Evolutionary conservation across 805 yeast genomes (phyloP).

Genomic region (Candida ascalaphidarum): DNA sequence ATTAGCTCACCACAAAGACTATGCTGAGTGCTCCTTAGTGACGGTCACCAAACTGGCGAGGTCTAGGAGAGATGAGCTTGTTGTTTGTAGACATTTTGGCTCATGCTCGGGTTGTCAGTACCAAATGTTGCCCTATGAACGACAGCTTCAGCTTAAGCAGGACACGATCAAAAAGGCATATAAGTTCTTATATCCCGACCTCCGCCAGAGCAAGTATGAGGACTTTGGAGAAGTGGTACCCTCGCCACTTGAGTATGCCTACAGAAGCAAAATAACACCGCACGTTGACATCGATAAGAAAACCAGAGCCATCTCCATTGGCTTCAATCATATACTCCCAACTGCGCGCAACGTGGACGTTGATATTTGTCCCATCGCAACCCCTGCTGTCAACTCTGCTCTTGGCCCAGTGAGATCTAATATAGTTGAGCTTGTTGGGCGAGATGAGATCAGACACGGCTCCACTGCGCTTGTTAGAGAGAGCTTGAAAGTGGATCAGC

Average conservation of each 20-base stretch:
- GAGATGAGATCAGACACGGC: slow-evolving; percentile 1
- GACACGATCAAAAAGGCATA: slow-evolving; percentile 24
- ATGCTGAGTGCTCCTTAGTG: slow-evolving; percentile 21
- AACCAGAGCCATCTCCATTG: slow-evolving; percentile 13
- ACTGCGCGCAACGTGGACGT: slow-evolving; percentile 21
- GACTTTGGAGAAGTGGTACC: slow-evolving; percentile 18
- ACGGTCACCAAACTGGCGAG: slow-evolving; percentile 6
- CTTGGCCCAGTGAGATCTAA: slow-evolving; percentile 2
- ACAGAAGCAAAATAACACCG: slow-evolving; percentile 35
- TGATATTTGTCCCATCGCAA: slow-evolving; percentile 28
- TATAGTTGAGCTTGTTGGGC: slow-evolving; percentile 1
- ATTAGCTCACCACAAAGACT: slow-evolving; percentile 18
- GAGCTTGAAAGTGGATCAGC: slow-evolving; percentile 16
- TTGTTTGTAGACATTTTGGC: slow-evolving; percentile 26
- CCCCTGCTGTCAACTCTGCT: slow-evolving; percentile 18
- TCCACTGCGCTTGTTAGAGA: slow-evolving; percentile 24
- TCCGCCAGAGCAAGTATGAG: slow-evolving; percentile 1
- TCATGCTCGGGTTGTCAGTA: slow-evolving; percentile 35
- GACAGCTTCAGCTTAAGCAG: slow-evolving; percentile 27
- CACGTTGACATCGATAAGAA: slow-evolving; percentile 11
- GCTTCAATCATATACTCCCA: slow-evolving; percentile 19
- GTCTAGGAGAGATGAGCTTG: slow-evolving; percentile 13
- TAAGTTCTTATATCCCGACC: slow-evolving; percentile 21
- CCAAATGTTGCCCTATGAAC: slow-evolving; percentile 30
- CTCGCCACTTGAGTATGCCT: slow-evolving; percentile 30